Conservation (phyloP, 2,329 filamentous ascomycete genomes). For the Penicillium sp. region DNA sequence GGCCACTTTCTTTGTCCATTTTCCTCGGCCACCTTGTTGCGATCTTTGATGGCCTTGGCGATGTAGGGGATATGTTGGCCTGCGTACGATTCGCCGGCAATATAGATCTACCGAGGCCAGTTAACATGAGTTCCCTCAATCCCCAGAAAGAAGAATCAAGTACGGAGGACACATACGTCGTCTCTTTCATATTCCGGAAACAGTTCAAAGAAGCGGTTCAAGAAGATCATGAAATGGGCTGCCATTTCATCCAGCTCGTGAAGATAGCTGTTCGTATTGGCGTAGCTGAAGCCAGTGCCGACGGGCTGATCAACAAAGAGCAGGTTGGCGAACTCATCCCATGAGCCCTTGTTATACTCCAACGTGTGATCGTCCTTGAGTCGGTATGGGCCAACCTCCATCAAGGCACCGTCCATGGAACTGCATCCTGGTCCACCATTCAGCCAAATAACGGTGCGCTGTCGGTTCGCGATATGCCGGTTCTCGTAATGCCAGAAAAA, state of each 20-base stretch:
- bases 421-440: conserved; percentile 97
- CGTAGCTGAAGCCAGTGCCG: conserved; percentile 94
- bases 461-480: conserved; percentile 86
- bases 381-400: conserved; percentile 94
- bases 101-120: conserved; percentile 67
- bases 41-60: conserved; percentile 82
- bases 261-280: conserved; percentile 83
- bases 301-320: conserved; percentile 97
- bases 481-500: conserved; percentile 99
- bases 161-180: conserved; percentile 67
- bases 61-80: conserved; percentile 98
- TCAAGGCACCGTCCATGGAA: conserved; percentile 93
- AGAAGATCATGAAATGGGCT: conserved; percentile 78
- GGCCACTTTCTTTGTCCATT: conserved; percentile 63
- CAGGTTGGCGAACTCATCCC: conserved; percentile 97
- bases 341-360: conserved; percentile 85
- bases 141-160: not conserved
- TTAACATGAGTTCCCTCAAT: not conserved
- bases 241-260: conserved; percentile 88
- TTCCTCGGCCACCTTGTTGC: conserved; percentile 65
- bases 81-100: conserved; percentile 94
- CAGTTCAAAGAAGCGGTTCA: conserved; percentile 86
- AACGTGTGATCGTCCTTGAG: conserved; percentile 72
- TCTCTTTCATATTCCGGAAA: conserved; percentile 92
- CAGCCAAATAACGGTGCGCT: conserved; percentile 92